phyloP scores from a whole-genome alignment of 2,329 filamentous ascomycete genomes.

The Apiospora hydei region DNA sequence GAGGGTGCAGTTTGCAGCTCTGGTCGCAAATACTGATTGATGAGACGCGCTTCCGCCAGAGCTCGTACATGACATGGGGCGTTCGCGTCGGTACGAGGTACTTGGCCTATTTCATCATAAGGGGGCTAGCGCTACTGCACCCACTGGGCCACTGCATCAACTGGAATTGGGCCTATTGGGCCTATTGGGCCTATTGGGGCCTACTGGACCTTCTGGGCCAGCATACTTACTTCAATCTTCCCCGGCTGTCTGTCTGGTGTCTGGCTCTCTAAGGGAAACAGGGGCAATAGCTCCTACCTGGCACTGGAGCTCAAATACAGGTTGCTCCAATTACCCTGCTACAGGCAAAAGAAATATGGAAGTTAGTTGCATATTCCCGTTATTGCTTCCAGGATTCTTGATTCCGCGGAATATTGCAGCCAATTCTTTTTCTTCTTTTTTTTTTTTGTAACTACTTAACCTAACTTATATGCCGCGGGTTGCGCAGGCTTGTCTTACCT shows the following conservation, averaged over 20 bases:
- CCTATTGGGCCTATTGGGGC: no score
- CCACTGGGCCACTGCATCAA: not conserved
- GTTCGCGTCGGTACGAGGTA: slow-evolving; percentile 16
- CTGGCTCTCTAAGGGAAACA: not conserved
- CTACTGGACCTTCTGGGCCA: no score
- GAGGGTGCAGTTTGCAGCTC: slow-evolving; percentile 11
- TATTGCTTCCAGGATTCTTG: not conserved
- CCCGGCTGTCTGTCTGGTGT: not conserved
- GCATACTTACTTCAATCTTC: not conserved
- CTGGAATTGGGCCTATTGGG: no score
- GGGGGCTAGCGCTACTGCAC: not conserved
- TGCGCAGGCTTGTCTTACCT: not conserved
- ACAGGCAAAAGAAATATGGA: slow-evolving; percentile 6
- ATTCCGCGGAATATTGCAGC: not conserved
- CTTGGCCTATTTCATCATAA: not conserved
- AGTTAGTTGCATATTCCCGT: not conserved
- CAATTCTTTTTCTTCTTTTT: no score
- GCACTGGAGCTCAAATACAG: not conserved
- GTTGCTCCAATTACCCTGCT: not conserved
- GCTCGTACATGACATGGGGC: not conserved
- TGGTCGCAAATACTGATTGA: slow-evolving; percentile 21
- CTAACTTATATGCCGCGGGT: not conserved
- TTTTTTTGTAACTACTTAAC: no score
- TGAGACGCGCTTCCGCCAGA: slow-evolving; percentile 18
- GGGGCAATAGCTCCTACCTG: not conserved